These are phyloP conservation scores for Auricularia sp. DNA, from an alignment of 768 basidiomycete species.

Conservation along the genomic window DNA sequence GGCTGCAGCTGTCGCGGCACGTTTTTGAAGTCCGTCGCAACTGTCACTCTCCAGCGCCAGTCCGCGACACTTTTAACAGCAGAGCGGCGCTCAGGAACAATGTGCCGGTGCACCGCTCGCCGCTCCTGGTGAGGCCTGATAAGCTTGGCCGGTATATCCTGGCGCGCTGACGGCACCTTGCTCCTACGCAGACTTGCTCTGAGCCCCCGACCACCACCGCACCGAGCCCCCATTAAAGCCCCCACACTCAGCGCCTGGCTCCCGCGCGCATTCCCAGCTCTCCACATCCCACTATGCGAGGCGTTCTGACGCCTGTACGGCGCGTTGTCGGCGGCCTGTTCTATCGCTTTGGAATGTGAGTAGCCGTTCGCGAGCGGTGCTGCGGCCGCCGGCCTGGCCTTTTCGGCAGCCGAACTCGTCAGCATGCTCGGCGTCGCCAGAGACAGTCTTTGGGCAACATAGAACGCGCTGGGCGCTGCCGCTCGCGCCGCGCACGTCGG, in stretches of 20 bases:
- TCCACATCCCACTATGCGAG: neutral
- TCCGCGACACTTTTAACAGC: no score
- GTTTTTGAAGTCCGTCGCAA: no score
- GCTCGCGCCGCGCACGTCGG: neutral
- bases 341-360: constrained; percentile 73
- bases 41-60: no score
- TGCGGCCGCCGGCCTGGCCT: neutral
- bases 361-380: constrained; percentile 12
- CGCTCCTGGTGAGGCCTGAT: neutral
- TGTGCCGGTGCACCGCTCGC: neutral
- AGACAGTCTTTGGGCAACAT: neutral
- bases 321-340: constrained; percentile 23
- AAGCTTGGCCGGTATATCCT: neutral
- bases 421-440: neutral
- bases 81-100: neutral
- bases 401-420: neutral
- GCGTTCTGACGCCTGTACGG: neutral
- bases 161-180: neutral
- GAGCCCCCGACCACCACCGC: neutral
- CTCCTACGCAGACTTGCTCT: neutral
- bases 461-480: neutral
- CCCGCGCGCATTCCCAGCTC: neutral
- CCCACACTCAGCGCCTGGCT: neutral
- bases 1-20: no score
- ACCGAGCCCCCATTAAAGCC: neutral